Conservation (phyloP, 495 filamentous ascomycete genomes). For the Tuber indicum region DNA sequence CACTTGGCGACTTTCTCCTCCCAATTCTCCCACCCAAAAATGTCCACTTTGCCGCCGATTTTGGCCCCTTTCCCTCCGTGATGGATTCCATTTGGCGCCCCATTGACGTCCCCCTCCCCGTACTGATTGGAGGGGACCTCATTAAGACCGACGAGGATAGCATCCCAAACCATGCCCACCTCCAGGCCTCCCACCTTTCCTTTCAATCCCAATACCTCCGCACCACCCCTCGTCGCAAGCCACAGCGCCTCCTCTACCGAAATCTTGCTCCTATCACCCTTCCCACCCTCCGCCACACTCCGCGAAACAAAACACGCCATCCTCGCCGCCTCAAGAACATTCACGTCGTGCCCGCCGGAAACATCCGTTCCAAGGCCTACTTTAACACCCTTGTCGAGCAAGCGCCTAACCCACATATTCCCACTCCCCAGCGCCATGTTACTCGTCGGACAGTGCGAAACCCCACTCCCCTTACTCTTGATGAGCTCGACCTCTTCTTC, state of each 20-base stretch:
- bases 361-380: slow-evolving; percentile 88
- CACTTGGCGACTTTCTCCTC: slow-evolving; percentile 75
- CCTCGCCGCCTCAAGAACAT: slow-evolving; percentile 69
- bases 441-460: slow-evolving; percentile 79
- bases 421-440: slow-evolving; percentile 77
- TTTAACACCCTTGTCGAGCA: slow-evolving; percentile 66
- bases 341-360: slow-evolving; percentile 72
- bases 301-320: slow-evolving; percentile 70
- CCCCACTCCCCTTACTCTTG: slow-evolving; percentile 52
- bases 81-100: neutral
- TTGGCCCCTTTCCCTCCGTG: neutral
- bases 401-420: slow-evolving; percentile 59
- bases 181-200: slow-evolving; percentile 68
- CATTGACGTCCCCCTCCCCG: neutral
- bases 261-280: slow-evolving; percentile 51
- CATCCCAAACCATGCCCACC: slow-evolving; percentile 85
- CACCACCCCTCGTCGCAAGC: slow-evolving; percentile 74
- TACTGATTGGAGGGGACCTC: slow-evolving; percentile 38
- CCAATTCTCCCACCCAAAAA: slow-evolving; percentile 82
- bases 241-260: slow-evolving; percentile 82
- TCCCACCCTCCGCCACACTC: slow-evolving; percentile 54
- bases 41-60: slow-evolving; percentile 52
- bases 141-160: slow-evolving; percentile 64
- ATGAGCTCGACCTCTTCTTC: slow-evolving; percentile 59
- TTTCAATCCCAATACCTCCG: slow-evolving; percentile 64